Evolutionary conservation across 805 yeast genomes (phyloP).

Genomic region (Candida railenensis): DNA sequence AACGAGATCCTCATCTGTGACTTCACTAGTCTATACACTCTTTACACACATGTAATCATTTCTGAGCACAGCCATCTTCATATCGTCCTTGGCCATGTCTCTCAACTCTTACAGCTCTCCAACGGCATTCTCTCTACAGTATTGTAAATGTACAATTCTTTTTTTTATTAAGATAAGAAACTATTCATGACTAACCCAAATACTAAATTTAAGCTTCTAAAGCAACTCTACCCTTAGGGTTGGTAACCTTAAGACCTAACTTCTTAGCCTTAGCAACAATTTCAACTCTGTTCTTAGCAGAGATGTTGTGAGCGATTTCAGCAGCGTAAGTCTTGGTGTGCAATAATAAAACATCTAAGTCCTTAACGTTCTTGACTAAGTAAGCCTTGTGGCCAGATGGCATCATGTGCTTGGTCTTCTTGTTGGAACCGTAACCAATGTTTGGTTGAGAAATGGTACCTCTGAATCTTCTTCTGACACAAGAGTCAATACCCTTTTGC

Average conservation of each 20-base stretch:
- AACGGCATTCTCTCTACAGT: constrained; percentile 1
- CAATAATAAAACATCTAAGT: constrained; percentile 91
- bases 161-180: constrained; percentile 8
- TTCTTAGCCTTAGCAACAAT: constrained; percentile 97
- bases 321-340: constrained; percentile 99
- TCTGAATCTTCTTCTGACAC: constrained; percentile 99
- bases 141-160: constrained; percentile 14
- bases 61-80: no score
- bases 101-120: no score
- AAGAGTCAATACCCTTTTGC: constrained; percentile 99
- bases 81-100: no score
- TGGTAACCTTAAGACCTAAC: constrained; percentile 97
- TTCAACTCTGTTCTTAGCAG: constrained; percentile 97
- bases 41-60: no score
- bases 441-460: constrained; percentile 99
- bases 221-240: constrained; percentile 97
- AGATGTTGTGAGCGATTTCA: constrained; percentile 98
- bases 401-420: constrained; percentile 91
- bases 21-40: no score
- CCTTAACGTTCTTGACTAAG: constrained; percentile 88
- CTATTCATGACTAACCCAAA: constrained; percentile 14
- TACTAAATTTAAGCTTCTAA: constrained; percentile 79
- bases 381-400: constrained; percentile 99
- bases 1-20: no score
- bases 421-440: constrained; percentile 99